phyloP scores from a whole-genome alignment of 441 rosid species.

The Biscutella laevigata region DNA sequence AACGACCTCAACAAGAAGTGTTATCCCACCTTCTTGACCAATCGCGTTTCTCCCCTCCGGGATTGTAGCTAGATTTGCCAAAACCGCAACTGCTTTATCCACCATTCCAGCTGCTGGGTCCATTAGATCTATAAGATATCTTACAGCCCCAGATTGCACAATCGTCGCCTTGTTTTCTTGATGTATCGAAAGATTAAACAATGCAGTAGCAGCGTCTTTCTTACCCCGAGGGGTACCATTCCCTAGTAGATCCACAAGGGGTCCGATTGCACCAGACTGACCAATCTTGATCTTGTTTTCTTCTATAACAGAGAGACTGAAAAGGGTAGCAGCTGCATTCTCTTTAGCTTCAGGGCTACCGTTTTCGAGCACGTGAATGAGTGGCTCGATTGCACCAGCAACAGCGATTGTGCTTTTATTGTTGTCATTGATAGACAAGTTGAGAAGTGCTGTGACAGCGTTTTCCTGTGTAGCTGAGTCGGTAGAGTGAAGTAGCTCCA shows the following conservation, averaged over 20 bases:
- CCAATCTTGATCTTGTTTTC: conserved; percentile 85
- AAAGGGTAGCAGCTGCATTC: conserved; percentile 92
- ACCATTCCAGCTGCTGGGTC: conserved; percentile 99
- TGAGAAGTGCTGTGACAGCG: conserved; percentile 91
- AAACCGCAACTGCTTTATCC: conserved; percentile 94
- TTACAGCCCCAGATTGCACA: conserved; percentile 80
- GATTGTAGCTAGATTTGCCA: conserved; percentile 83
- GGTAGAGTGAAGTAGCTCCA: conserved; percentile 51
- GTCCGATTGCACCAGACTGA: conserved; percentile 76
- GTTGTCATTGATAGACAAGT: conserved; percentile 82
- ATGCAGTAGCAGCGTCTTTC: conserved; percentile 86
- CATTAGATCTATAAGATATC: conserved; percentile 80
- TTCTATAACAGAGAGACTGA: conserved; percentile 87
- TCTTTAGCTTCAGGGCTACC: conserved; percentile 89
- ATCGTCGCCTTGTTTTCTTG: conserved; percentile 80
- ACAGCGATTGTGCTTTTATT: conserved; percentile 71
- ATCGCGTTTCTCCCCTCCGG: conserved; percentile 71
- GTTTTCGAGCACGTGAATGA: conserved; percentile 65
- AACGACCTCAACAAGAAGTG: conserved; percentile 85
- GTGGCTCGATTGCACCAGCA: conserved; percentile 79
- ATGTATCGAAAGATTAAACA: conserved; percentile 78
- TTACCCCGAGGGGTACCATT: conserved; percentile 86
- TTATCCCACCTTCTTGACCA: conserved; percentile 75
- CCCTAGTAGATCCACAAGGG: conserved; percentile 81
- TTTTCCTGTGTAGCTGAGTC: conserved; percentile 65